Base-by-base conservation (phyloP, 176 grass and related monocot species). In the Guadua angustifolia region DNA sequence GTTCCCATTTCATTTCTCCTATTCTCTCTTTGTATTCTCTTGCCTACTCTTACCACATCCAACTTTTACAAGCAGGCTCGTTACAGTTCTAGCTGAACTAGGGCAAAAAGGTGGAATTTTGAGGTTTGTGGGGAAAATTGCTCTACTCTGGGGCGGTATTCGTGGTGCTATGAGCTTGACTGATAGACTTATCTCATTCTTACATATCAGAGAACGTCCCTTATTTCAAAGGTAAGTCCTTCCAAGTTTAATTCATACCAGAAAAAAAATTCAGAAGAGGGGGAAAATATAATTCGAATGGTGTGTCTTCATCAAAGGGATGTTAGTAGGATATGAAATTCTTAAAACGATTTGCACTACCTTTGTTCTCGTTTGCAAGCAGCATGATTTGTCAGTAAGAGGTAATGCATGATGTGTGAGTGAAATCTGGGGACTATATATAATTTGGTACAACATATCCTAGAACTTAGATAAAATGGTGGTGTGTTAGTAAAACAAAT, bases 121-220 rank as follows among this genome's bases (percentile, higher is more conserved):
- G 93, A 91, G 82, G 69, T 89, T 98, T 69, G 58, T 98, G 79
- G 95, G 93, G 50, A 98, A 98, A 69, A 52, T 98, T 73, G 95
- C 93, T 90, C 70, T 98, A 84, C 90, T 98, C 14, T 98, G 95
- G 95, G 95, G 93, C 62, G 95, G 95, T 79, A 89, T 98, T 29
- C 95, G 95, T 75, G 95, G 95, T 83, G 95, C 95, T 84, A 81
- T 95, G 91, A 98, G 93, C 82, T 92, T 98, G 80, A 98, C 89
- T 12, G 87, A 90, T 77, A 90, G 89, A 64, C 93, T 98, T 57
- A 98, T 98, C 46, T 98, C 77, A 73, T 98, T 95, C 83, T 92
- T 98, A 59, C 93, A 10, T 80, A 93, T 98, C 80, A 88, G 92
- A 0, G 73, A 98, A 76, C 93, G 87, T 0, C 93, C 93, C 76